phyloP scores from a whole-genome alignment of 208 protist genomes.

The Leishmania guyanensis region DNA sequence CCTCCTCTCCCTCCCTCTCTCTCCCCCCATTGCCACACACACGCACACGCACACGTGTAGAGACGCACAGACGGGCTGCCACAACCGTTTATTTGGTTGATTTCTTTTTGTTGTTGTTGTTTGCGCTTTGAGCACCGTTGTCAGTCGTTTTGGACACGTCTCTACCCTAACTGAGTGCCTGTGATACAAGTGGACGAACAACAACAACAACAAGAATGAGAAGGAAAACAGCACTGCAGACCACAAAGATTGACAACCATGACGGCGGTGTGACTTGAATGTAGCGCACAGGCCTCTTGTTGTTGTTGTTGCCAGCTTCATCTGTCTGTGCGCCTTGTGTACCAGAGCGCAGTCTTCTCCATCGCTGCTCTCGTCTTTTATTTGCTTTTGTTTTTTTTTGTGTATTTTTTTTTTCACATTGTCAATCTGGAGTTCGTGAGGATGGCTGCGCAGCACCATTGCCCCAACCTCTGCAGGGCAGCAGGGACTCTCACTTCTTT shows the following conservation, averaged over 20 bases:
- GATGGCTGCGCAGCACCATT: neutral
- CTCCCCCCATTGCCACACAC: neutral
- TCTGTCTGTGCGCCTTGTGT: neutral
- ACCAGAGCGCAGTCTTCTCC: neutral
- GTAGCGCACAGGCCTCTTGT: neutral
- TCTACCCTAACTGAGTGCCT: neutral
- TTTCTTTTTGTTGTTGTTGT: slow-evolving; percentile 12
- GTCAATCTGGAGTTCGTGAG: neutral
- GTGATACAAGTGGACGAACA: neutral
- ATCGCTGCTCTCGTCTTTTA: neutral
- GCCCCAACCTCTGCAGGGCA: neutral
- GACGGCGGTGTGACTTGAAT: neutral
- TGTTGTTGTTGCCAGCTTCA: neutral
- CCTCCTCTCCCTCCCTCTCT: neutral
- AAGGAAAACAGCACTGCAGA: neutral
- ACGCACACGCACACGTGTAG: neutral
- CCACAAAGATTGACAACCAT: too few relatives aligned
- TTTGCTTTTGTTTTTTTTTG: neutral
- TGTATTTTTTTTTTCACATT: neutral
- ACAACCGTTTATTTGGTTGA: neutral
- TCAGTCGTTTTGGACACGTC: too few relatives aligned
- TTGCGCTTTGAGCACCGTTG: neutral
- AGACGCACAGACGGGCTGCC: neutral
- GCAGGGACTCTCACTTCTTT: neutral
- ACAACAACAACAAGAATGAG: neutral